Evolutionary conservation across 805 yeast genomes (phyloP), one percentile per base, ranked within the genome.

Genomic region (Kregervanrija fluxuum): DNA sequence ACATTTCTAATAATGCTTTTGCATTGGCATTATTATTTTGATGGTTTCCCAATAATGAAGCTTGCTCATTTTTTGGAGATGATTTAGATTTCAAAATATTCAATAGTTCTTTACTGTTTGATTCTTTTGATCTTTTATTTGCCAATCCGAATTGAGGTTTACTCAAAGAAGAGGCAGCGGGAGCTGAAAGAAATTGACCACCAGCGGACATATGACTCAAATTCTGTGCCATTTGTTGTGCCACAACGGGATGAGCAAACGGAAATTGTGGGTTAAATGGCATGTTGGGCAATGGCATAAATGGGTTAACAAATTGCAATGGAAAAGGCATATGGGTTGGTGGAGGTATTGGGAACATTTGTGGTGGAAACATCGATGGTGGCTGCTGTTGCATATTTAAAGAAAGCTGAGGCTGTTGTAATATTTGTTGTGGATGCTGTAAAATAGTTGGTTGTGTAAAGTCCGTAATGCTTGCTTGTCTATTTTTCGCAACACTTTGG

Each of bases 401-500:
- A 14, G 39, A 43, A 5, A 33, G 11, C 15, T 34, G 44, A 34
- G 17, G 41, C 33, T 14, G 47, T 13, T n/a, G 33, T 37, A 8
- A 33, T 31, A 13, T 30, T 33, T 37, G 45, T 33, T 42, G 12
- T 36, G 34, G 12, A 11, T 12, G 31, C 31, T 38, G n/a, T 28
- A 17, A 35, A 17, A 16, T 16, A 11, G 37, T 16, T 35, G 37
- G 37, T 35, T 30, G 37, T 17, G 22, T 36, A 37, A 8, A 34
- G 11, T 9, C 31, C 12, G 17, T 13, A 34, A 15, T 8, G 32
- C 31, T 12, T 35, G 30, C 36, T 37, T 56, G 58, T 33, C 56
- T 54, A 13, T 56, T 58, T 30, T 59, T 60, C 8, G 74, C 70
- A 13, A 76, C 74, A 39, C 65, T 60, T 50, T 75, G 78, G 48